Percentiles rank a stretch among this genome's conserved stretches.
Evolutionary conservation across 2,329 filamentous ascomycete genomes (phyloP).

Genomic region (Furcasterigmium furcatum): DNA sequence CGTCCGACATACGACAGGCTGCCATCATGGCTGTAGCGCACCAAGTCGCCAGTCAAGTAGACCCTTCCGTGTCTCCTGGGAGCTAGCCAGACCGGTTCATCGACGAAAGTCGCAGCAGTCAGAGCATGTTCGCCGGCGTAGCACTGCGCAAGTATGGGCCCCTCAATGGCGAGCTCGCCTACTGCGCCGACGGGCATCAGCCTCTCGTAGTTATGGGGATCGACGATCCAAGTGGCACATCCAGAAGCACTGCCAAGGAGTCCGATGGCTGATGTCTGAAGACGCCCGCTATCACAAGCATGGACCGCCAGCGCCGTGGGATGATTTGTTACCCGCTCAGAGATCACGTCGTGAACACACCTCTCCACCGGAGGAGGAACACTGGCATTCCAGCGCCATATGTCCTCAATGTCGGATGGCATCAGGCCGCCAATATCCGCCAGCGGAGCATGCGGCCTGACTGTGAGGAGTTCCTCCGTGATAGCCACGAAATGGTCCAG

Average conservation of each 20-base stretch:
- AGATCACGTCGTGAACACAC: too few species aligned
- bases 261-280: too few species aligned
- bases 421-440: too few species aligned
- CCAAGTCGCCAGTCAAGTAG: slow-evolving; percentile 32
- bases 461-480: too few species aligned
- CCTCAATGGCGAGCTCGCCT: slow-evolving; percentile 7
- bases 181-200: slow-evolving; percentile 21
- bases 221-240: slow-evolving; percentile 22
- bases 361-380: too few species aligned
- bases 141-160: slow-evolving; percentile 2
- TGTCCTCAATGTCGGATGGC: too few species aligned
- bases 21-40: slow-evolving; percentile 26
- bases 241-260: slow-evolving; percentile 3
- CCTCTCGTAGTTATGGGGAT: slow-evolving; percentile 15
- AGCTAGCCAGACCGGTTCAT: slow-evolving; percentile 11
- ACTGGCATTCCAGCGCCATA: too few species aligned
- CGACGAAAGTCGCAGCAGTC: slow-evolving; percentile 16
- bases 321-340: too few species aligned
- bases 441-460: too few species aligned
- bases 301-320: too few species aligned
- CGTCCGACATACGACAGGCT: slow-evolving; percentile 38
- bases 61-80: slow-evolving; percentile 12
- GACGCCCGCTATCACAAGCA: too few species aligned
- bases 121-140: slow-evolving; percentile 11
- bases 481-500: too few species aligned